Base-by-base conservation (phyloP, 352 stramenopile species). In the Phytophthora lateralis region DNA sequence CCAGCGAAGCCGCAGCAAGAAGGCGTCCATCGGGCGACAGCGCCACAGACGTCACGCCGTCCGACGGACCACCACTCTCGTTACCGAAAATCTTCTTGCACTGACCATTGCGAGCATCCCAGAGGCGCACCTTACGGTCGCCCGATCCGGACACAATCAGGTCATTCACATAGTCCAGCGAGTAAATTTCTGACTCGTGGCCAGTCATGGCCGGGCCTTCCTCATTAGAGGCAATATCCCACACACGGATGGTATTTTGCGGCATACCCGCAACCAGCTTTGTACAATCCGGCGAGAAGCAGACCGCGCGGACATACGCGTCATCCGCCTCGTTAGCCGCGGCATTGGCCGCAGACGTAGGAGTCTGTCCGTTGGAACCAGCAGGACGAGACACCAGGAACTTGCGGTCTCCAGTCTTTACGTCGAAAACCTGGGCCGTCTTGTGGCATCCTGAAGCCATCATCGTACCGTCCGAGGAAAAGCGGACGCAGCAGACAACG, bases 221-320 rank as follows among this genome's bases (percentile, higher is more conserved):
- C 48, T 95, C 85, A 57, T 95, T 92, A 37, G 86, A 82, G 7
- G 78, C 86, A 62, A 95, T 95, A 58, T 95, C 86, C 86, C 86
- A 95, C 38, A 92, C 81, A 18, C 85, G 82, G 51, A 95, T 95
- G 7, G 86, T 95, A 66, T 93, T 93, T 60, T 93, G 86, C 24
- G 84, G 86, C 86, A 95, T 95, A 37, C 86, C 86, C n/a, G 86
- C 86, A 21, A 93, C 81, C 1, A 95, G 66, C 73, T 95, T 93
- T 6, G 82, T 88, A 55, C 82, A 90, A 55, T 93, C 86, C 0
- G 84, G 86, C 45, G 86, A 95, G 52, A 95, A 95, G 47, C 84
- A 92, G 29, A 95, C 86, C 8, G 86, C 85, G 38, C 86, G 84
- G 11, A 95, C 85, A 49, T 95, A 93, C 7, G 84, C 86, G 49